Evolutionary conservation across 306 rosid species (phyloP), one percentile per base, ranked within the genome.

Genomic region (Trifolium pratense): DNA sequence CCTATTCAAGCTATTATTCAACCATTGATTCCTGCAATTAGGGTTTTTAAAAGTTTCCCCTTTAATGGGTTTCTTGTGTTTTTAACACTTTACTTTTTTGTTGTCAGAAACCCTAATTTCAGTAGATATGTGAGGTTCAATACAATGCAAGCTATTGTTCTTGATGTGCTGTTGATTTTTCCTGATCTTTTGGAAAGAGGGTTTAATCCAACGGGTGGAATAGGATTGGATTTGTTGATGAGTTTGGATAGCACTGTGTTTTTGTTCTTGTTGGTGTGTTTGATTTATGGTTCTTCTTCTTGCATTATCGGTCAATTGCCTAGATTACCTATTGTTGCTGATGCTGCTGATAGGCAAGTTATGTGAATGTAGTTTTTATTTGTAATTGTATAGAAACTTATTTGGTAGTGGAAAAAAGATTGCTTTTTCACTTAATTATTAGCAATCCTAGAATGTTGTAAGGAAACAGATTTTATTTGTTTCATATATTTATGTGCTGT

Each of bases 331-430:
- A 91, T 94, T 84, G 97, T 94, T 75, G 97, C 99, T 57, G 99
- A 91, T 18, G 99, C 97, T 48, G 97, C 99, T 59, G 97, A 91
- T 53, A 94, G 95, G 79, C 97, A 94, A 76, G 97, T 94, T 86
- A 91, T 87, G 63, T 93, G 86, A 82, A 18, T 58, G 11, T 1
- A 17, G 3, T 15, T 32, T 14, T 29, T 12, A 26, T 82, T 68
- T 11, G n/a, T 53, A 5, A 12, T 84, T 83, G 51, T 80, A 78
- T 82, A 82, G 81, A 61, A 72, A 70, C 20, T 20, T 20, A 29
- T 40, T 18, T 40, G 73, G 11, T 42, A 34, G 58, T 64, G 66
- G 63, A 40, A 32, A 51, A 40, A 72, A 58, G 23, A 40, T 76
- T 39, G 51, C 59, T 18, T 16, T 79, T 76, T 63, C 49, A 57